Base-by-base conservation (phyloP, 2,329 filamentous ascomycete species). In the Fusarium musae region DNA sequence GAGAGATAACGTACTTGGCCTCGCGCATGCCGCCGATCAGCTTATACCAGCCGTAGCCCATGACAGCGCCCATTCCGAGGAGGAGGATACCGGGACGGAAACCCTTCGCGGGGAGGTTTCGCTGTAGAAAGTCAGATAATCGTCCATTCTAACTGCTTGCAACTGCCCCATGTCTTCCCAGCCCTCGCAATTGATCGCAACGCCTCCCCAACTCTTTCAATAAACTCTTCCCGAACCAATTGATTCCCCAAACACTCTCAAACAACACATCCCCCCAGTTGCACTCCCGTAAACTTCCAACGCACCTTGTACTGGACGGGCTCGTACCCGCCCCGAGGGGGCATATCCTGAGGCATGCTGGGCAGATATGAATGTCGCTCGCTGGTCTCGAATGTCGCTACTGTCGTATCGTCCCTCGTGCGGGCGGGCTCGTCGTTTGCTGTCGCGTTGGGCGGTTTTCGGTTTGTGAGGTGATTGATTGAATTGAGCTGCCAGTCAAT, bases 291-390 rank as follows among this genome's bases (percentile, higher is more conserved):
- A 34, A 30, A 63, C 56, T n/a, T 46, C 42, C 17, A 69, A 85
- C 87, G 80, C 84, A 95, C 93, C 91, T 97, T 97, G 89, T 98
- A 99, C 86, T 99, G 96, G 76, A 99, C 93, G 84, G 96, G 92
- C 84, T 91, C 93, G 85, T 99, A 99, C 88, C 96, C 96, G 87
- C 96, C 96, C 81, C 85, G 84, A 79, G 96, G 96, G 87, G 96
- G 96, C 91, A 99, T 94, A 88, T 99, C 96, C 89, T 98, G 95
- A 87, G 93, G 92, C 96, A 98, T 98, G 81, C 75, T 91, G 87
- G 83, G 79, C 80, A 63, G 70, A 42, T 58, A 28, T 54, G 19
- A 54, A 30, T 65, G 49, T 72, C 63, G 43, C 42, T 69, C 44
- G 64, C 50, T 58, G 50, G 28, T 76, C 32, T 59, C 23, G 23